A percentile compares a stretch with the other conserved stretches of the same genome.
phyloP scores from a whole-genome alignment of 2,329 filamentous ascomycete species.

The Pezicula rhizophila region DNA sequence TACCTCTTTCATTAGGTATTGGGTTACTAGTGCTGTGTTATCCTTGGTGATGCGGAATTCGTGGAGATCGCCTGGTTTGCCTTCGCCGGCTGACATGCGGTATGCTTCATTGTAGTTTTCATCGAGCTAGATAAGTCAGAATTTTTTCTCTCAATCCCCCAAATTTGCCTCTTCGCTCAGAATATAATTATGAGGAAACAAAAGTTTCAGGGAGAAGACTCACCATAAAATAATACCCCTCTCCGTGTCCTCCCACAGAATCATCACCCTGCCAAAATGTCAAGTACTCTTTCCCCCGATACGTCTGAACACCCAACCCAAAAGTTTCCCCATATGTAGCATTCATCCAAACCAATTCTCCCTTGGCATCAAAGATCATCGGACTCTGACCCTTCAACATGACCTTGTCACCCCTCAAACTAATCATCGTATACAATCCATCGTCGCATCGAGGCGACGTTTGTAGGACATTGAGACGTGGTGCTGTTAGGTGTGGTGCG shows the following conservation, averaged over 20 bases:
- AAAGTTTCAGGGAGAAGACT: not conserved
- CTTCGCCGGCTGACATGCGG: constrained; percentile 19
- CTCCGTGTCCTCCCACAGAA: constrained; percentile 1
- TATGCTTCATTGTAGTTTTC: not conserved
- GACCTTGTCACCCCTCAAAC: constrained; percentile 10
- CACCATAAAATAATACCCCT: constrained; percentile 1
- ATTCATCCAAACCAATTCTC: constrained; percentile 15
- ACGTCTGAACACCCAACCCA: constrained; percentile 27
- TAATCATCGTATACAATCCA: constrained; percentile 9
- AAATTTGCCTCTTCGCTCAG: not conserved
- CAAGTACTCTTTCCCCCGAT: constrained; percentile 37
- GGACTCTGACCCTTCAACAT: constrained; percentile 8
- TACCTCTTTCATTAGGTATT: constrained; percentile 31
- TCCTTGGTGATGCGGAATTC: constrained; percentile 37
- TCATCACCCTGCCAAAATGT: constrained; percentile 43
- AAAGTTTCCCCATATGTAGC: constrained; percentile 7
- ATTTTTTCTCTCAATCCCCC: not conserved
- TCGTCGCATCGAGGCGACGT: constrained; percentile 7
- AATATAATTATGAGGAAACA: too few relatives aligned
- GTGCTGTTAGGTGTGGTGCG: constrained; percentile 18
- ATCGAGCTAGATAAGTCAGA: not conserved
- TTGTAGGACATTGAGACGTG: constrained; percentile 8
- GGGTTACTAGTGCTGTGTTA: constrained; percentile 35
- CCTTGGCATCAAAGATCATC: constrained; percentile 11
- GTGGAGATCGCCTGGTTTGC: constrained; percentile 34